phyloP scores from a whole-genome alignment of 257 asterid species.

The Eustoma russellianum region DNA sequence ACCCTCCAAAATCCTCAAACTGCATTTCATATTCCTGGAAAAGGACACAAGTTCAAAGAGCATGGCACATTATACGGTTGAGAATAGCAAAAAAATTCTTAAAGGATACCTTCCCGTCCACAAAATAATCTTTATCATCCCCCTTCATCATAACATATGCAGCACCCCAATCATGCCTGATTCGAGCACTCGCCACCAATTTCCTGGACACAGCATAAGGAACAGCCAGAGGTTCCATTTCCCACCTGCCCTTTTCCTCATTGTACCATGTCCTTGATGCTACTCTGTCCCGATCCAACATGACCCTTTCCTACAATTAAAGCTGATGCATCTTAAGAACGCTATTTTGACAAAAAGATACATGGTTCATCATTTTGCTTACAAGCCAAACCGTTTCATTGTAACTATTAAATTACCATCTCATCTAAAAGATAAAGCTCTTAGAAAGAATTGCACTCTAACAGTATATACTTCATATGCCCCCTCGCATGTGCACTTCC shows the following conservation, averaged over 20 bases:
- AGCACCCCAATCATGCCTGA: constrained; percentile 96
- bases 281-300: constrained; percentile 90
- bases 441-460: too few species aligned
- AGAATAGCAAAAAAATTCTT: constrained; percentile 10
- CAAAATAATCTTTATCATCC: constrained; percentile 66
- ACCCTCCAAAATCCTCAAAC: constrained; percentile 90
- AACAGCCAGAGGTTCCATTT: constrained; percentile 86
- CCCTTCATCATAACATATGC: constrained; percentile 80
- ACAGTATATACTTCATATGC: too few species aligned
- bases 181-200: constrained; percentile 79
- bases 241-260: constrained; percentile 81
- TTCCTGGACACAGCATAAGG: constrained; percentile 86
- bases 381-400: too few species aligned
- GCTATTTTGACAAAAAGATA: too few species aligned
- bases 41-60: constrained; percentile 10
- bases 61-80: not conserved
- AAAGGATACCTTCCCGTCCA: constrained; percentile 60
- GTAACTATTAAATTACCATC: too few species aligned
- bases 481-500: too few species aligned
- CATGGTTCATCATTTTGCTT: too few species aligned
- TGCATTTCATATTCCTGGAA: constrained; percentile 75
- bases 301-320: constrained; percentile 53
- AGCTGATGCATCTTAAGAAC: constrained; percentile 5
- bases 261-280: constrained; percentile 78
- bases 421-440: too few species aligned